Evolutionary conservation across 495 filamentous ascomycete genomes (phyloP).

Genomic region (Neurospora sp.): DNA sequence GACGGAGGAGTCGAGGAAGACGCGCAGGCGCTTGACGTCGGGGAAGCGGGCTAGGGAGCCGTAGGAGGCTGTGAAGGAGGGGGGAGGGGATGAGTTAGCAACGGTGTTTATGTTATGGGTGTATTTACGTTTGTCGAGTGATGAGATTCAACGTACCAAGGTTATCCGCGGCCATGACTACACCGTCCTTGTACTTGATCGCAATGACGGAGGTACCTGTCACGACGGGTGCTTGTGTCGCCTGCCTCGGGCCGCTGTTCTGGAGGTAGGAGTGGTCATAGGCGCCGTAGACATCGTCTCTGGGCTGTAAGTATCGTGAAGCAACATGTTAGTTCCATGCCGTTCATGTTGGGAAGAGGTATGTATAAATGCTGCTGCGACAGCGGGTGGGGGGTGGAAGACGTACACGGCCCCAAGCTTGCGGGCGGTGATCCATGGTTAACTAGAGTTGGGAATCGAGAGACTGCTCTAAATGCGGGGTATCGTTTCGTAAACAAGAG

Average conservation of each 20-base stretch:
- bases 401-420: constrained; percentile 90
- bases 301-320: constrained; percentile 48
- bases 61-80: constrained; percentile 63
- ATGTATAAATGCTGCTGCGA: not conserved
- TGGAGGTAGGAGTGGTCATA: constrained; percentile 83
- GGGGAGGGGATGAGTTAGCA: not conserved
- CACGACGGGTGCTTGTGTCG: constrained; percentile 84
- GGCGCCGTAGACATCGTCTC: constrained; percentile 89
- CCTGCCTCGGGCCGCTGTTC: constrained; percentile 55
- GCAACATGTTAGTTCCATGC: not conserved
- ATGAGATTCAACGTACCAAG: constrained; percentile 48
- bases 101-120: not conserved
- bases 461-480: constrained; percentile 3
- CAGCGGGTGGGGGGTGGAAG: constrained; percentile 9
- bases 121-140: not conserved
- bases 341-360: not conserved
- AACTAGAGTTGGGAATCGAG: constrained; percentile 4
- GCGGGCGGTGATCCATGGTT: constrained; percentile 86
- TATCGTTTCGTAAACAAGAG: not conserved
- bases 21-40: constrained; percentile 80
- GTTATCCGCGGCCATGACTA: constrained; percentile 95
- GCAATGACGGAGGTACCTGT: constrained; percentile 93
- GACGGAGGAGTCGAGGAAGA: constrained; percentile 67
- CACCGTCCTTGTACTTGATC: constrained; percentile 90
- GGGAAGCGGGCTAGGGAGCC: constrained; percentile 95